phyloP scores from a whole-genome alignment of 73 alveolate species.

The Paramecium bursaria region DNA sequence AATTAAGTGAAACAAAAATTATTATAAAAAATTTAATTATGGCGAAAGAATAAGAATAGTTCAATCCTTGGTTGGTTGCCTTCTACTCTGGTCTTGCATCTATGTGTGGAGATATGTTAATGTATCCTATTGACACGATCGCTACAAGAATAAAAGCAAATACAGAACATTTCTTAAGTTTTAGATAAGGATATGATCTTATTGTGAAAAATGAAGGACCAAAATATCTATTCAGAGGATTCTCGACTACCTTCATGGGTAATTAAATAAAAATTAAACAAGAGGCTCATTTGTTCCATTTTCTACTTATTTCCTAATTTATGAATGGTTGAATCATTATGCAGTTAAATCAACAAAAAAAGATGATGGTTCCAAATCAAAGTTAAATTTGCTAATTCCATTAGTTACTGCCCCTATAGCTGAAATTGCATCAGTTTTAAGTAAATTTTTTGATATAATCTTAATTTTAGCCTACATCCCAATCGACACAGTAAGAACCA shows the following conservation, averaged over 20 bases:
- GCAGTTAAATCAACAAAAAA: slow-evolving; percentile 38
- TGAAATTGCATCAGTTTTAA: slow-evolving; percentile 44
- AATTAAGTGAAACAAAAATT: slow-evolving; percentile 7
- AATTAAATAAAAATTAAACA: neutral
- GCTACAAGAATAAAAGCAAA: slow-evolving; percentile 69
- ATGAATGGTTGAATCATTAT: slow-evolving; percentile 61
- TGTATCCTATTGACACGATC: slow-evolving; percentile 69
- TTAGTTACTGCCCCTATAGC: slow-evolving; percentile 62
- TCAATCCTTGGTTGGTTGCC: slow-evolving; percentile 57
- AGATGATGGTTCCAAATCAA: slow-evolving; percentile 20
- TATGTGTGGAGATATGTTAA: slow-evolving; percentile 63
- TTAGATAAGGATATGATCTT: slow-evolving; percentile 63
- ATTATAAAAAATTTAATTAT: neutral
- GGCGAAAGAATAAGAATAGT: slow-evolving; percentile 5
- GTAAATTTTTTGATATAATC: neutral
- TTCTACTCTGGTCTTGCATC: slow-evolving; percentile 61
- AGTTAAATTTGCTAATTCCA: slow-evolving; percentile 51
- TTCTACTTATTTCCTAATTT: slow-evolving; percentile 43
- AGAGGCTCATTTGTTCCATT: slow-evolving; percentile 62
- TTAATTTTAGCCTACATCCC: slow-evolving; percentile 59
- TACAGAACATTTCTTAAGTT: slow-evolving; percentile 39
- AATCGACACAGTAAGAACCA: slow-evolving; percentile 65
- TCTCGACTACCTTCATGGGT: slow-evolving; percentile 66
- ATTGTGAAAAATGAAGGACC: slow-evolving; percentile 67
- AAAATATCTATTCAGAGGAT: slow-evolving; percentile 64